These are phyloP conservation scores for Phyllosticta ampelicida DNA, from an alignment of 2,329 filamentous ascomycete species.

Conservation along the genomic window DNA sequence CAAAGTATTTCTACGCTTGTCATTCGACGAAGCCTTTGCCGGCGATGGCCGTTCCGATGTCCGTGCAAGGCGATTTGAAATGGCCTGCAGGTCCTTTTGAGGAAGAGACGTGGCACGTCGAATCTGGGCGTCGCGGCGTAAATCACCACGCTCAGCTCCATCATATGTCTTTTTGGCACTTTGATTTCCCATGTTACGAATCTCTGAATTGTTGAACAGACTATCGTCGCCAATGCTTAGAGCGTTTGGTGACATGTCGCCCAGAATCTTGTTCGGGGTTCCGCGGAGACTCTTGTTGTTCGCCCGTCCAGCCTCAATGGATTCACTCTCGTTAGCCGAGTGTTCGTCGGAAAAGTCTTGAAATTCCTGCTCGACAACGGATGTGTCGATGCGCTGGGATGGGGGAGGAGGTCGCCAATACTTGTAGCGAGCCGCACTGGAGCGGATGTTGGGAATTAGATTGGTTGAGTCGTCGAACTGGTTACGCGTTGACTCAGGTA, in stretches of 20 bases:
- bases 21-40: slow-evolving; percentile 21
- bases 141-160: slow-evolving; percentile 23
- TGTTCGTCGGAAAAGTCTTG: slow-evolving; percentile 30
- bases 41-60: slow-evolving; percentile 26
- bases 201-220: slow-evolving; percentile 35
- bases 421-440: slow-evolving; percentile 28
- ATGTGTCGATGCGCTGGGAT: slow-evolving; percentile 26
- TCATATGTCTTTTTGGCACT: background rate
- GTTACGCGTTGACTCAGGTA: slow-evolving; percentile 27
- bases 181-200: slow-evolving; percentile 19
- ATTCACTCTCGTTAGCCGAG: slow-evolving; percentile 37
- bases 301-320: slow-evolving; percentile 48
- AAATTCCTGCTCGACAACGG: slow-evolving; percentile 30
- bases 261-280: slow-evolving; percentile 27
- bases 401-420: slow-evolving; percentile 26
- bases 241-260: slow-evolving; percentile 40
- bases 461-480: slow-evolving; percentile 24
- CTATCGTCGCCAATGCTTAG: slow-evolving; percentile 41
- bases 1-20: slow-evolving; percentile 37
- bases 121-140: slow-evolving; percentile 36
- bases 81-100: slow-evolving; percentile 29
- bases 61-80: slow-evolving; percentile 26
- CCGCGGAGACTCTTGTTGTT: slow-evolving; percentile 28
- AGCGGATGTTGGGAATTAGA: slow-evolving; percentile 24
- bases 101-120: slow-evolving; percentile 30